phyloP scores from a whole-genome alignment of 805 yeast genomes.

The Priceomyces carsonii region DNA sequence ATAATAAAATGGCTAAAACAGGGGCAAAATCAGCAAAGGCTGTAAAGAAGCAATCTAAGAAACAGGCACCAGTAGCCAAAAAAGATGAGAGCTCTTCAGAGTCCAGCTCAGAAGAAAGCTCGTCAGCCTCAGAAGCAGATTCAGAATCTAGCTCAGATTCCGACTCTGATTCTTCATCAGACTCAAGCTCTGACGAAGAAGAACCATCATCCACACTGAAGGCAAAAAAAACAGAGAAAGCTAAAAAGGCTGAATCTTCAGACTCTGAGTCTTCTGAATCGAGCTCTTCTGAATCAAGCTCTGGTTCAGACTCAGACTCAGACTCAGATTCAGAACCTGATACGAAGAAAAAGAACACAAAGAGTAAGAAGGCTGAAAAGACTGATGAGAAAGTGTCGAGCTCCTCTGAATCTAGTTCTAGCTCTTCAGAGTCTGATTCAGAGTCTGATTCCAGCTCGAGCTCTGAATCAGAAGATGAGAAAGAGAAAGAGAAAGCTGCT shows the following conservation, averaged over 20 bases:
- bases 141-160: conserved; percentile 21
- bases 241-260: conserved; percentile 23
- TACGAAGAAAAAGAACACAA: conserved; percentile 16
- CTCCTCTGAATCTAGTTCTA: too few species aligned
- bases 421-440: conserved; percentile 19
- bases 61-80: conserved; percentile 20
- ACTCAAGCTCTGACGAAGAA: conserved; percentile 23
- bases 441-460: conserved; percentile 28
- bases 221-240: conserved; percentile 18
- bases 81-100: too few species aligned
- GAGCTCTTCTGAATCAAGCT: conserved; percentile 24
- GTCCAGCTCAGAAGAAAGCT: conserved; percentile 18
- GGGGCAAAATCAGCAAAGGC: conserved; percentile 28
- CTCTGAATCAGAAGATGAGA: conserved; percentile 22
- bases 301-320: conserved; percentile 24
- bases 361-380: conserved; percentile 14
- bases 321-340: conserved; percentile 34
- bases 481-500: conserved; percentile 12
- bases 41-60: conserved; percentile 22
- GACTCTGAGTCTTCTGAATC: conserved; percentile 1
- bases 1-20: conserved; percentile 40
- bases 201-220: conserved; percentile 18
- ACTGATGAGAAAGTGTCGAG: too few species aligned
- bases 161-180: conserved; percentile 20
- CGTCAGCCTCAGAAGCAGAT: conserved; percentile 19